Evolutionary conservation across 768 basidiomycete genomes (phyloP).

Genomic region (Fomitopsis serialis): DNA sequence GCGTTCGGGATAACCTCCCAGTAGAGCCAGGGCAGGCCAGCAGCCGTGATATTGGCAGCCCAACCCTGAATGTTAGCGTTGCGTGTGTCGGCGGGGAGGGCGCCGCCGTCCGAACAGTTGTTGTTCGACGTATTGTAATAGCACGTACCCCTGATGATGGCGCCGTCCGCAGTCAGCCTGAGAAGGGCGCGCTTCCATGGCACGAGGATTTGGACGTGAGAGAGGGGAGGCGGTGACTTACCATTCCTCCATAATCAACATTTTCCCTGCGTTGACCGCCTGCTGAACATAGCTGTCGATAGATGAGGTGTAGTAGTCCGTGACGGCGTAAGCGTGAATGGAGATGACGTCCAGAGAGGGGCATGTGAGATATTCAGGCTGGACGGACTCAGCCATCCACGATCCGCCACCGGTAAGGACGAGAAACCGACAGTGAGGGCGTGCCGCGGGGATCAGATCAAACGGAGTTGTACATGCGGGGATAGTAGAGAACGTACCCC

Average conservation of each 20-base stretch:
- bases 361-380: slow-evolving; percentile 20
- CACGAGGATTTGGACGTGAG: no score
- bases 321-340: slow-evolving; percentile 32
- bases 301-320: slow-evolving; percentile 22
- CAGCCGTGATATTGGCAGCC: slow-evolving; percentile 27
- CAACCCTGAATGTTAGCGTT: slow-evolving; percentile 30
- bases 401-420: slow-evolving; percentile 26
- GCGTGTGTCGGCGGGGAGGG: slow-evolving; percentile 22
- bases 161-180: background rate
- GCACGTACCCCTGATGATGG: slow-evolving; percentile 20
- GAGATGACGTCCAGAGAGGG: slow-evolving; percentile 29
- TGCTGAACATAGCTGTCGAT: slow-evolving; percentile 24
- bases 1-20: slow-evolving; percentile 33
- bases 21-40: slow-evolving; percentile 34
- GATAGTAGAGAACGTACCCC: slow-evolving; percentile 9
- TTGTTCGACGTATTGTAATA: slow-evolving; percentile 23
- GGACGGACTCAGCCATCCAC: slow-evolving; percentile 24
- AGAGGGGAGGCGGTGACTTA: slow-evolving; percentile 7
- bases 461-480: background rate
- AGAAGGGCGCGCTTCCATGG: background rate
- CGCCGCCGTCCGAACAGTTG: slow-evolving; percentile 21
- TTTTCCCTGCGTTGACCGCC: slow-evolving; percentile 30
- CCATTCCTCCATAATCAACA: slow-evolving; percentile 34
- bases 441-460: background rate
- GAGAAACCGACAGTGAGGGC: slow-evolving; percentile 21